These are phyloP conservation scores for Cymbidium sinense DNA, from an alignment of 106 monocot genomes.

Conservation along the genomic window DNA sequence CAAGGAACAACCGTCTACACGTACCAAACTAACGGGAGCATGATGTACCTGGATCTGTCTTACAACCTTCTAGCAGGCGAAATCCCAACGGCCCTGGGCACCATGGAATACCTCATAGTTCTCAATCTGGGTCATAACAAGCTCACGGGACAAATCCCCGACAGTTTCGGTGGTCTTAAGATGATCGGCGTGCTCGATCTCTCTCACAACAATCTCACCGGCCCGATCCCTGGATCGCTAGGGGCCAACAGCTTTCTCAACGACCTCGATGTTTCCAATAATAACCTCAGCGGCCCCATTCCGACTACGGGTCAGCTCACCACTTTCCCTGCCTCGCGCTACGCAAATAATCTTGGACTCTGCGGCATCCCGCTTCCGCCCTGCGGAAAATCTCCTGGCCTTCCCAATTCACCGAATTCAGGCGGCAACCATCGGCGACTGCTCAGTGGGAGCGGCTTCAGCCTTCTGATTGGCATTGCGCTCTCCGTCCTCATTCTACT, in stretches of 20 bases:
- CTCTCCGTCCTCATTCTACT: constrained; percentile 40
- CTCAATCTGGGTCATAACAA: constrained; percentile 70
- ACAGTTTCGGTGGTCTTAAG: constrained; percentile 32
- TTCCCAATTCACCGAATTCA: not conserved
- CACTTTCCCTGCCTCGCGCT: constrained; percentile 56
- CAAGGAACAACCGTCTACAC: constrained; percentile 49
- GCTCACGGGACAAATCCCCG: constrained; percentile 56
- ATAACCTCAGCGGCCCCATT: constrained; percentile 66
- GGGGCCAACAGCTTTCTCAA: constrained; percentile 39
- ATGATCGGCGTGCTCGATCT: constrained; percentile 47
- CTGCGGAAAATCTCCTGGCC: constrained; percentile 18
- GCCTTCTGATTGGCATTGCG: constrained; percentile 47
- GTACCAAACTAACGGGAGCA: constrained; percentile 42
- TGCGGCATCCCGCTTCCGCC: constrained; percentile 66
- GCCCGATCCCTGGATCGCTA: constrained; percentile 42
- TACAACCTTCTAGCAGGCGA: constrained; percentile 46
- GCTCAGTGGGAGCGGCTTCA: constrained; percentile 16
- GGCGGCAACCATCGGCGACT: not conserved
- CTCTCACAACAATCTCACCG: constrained; percentile 63
- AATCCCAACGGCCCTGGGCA: constrained; percentile 56
- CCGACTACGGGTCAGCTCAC: constrained; percentile 63
- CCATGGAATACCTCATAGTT: constrained; percentile 49
- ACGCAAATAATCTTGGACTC: constrained; percentile 63
- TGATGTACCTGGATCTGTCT: constrained; percentile 71
- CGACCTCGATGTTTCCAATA: constrained; percentile 79